These are phyloP conservation scores for Chaetoscypha palmicola DNA, from an alignment of 2,329 filamentous ascomycete genomes.

Conservation along the genomic window DNA sequence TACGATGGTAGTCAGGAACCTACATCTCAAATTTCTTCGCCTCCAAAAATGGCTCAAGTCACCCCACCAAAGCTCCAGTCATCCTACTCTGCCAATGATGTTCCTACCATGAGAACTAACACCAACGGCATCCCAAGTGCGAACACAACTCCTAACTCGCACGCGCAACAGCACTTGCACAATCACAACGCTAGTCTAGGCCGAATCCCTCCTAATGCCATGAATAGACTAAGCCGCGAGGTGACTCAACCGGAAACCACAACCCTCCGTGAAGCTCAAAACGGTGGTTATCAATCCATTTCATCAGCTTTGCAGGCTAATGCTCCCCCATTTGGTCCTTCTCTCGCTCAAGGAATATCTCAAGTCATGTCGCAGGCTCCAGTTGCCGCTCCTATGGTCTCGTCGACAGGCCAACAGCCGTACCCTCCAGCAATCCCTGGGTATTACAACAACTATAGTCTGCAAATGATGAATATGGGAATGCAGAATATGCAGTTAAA, in stretches of 20 bases:
- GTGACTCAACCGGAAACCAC: slow-evolving; percentile 36
- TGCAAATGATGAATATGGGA: slow-evolving; percentile 58
- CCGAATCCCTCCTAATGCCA: slow-evolving; percentile 63
- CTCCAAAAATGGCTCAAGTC: slow-evolving; percentile 46
- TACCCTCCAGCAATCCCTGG: slow-evolving; percentile 22
- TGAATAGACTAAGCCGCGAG: slow-evolving; percentile 66
- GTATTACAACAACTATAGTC: slow-evolving; percentile 35
- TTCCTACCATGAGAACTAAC: slow-evolving; percentile 68
- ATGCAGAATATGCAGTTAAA: slow-evolving; percentile 60
- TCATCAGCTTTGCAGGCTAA: slow-evolving; percentile 72
- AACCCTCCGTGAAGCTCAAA: slow-evolving; percentile 36
- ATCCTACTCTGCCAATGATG: slow-evolving; percentile 84
- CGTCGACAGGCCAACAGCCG: slow-evolving; percentile 24
- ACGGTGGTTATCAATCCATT: slow-evolving; percentile 49
- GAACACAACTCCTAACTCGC: slow-evolving; percentile 43
- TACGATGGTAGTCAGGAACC: slow-evolving; percentile 33
- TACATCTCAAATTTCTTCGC: slow-evolving; percentile 31
- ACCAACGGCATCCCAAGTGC: slow-evolving; percentile 29
- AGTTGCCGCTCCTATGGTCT: slow-evolving; percentile 21
- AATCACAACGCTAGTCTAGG: slow-evolving; percentile 78
- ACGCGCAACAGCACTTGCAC: slow-evolving; percentile 51
- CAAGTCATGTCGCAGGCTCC: slow-evolving; percentile 29
- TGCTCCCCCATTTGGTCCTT: slow-evolving; percentile 70
- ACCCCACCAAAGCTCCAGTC: slow-evolving; percentile 71
- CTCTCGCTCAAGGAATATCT: slow-evolving; percentile 37